Conservation (phyloP, 1,284 basidiomycete species). For the Crepidotus sp. region DNA sequence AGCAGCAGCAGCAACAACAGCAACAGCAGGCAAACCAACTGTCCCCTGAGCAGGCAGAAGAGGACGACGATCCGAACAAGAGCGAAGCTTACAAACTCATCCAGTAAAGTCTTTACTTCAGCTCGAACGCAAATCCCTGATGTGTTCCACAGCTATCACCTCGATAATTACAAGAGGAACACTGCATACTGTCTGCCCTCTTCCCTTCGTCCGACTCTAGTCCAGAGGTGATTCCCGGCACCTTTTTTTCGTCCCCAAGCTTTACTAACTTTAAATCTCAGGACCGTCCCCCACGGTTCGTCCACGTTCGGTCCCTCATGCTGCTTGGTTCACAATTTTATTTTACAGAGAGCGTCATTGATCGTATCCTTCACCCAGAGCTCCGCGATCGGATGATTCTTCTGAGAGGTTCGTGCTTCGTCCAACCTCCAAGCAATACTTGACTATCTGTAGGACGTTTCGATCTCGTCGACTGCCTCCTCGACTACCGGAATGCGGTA, state of each 20-base stretch:
- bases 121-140: neutral
- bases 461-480: slow-evolving; percentile 66
- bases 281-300: slow-evolving; percentile 78
- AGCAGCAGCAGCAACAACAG: slow-evolving; percentile 17
- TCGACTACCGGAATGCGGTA: slow-evolving; percentile 57
- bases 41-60: slow-evolving; percentile 38
- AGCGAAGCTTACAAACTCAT: slow-evolving; percentile 78
- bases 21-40: slow-evolving; percentile 20
- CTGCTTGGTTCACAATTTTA: slow-evolving; percentile 11
- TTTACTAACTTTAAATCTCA: slow-evolving; percentile 22
- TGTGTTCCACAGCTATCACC: slow-evolving; percentile 54
- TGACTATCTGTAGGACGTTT: slow-evolving; percentile 51
- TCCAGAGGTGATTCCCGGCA: slow-evolving; percentile 48
- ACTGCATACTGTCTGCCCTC: slow-evolving; percentile 81
- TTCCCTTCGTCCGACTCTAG: slow-evolving; percentile 75
- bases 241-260: neutral
- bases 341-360: slow-evolving; percentile 72
- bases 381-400: slow-evolving; percentile 85
- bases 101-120: slow-evolving; percentile 36
- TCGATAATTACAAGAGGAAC: slow-evolving; percentile 78
- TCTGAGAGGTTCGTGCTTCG: slow-evolving; percentile 51
- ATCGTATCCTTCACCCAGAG: slow-evolving; percentile 79
- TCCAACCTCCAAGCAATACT: slow-evolving; percentile 20
- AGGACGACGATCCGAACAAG: slow-evolving; percentile 57
- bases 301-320: slow-evolving; percentile 8